Percentiles rank a stretch among this genome's conserved stretches.
These are phyloP conservation scores for Alternaria angustiovoidea DNA, from an alignment of 2,329 filamentous ascomycete genomes.

Conservation along the genomic window DNA sequence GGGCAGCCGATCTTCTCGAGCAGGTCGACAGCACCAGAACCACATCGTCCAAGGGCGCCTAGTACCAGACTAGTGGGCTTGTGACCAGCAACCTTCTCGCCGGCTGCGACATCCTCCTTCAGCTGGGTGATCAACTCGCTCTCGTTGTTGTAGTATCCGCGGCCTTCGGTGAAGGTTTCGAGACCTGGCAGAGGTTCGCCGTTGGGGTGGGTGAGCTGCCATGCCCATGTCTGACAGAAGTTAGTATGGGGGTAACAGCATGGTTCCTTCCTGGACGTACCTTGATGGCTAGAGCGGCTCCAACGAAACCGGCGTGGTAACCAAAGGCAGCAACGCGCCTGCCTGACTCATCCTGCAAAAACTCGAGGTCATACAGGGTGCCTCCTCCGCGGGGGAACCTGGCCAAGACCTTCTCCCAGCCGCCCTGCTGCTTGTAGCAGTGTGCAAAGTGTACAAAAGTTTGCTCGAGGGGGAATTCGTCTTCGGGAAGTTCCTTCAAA, in stretches of 20 bases:
- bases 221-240: constrained; percentile 74
- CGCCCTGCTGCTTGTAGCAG: constrained; percentile 54
- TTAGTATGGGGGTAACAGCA: constrained; percentile 7
- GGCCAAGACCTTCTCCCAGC: constrained; percentile 79
- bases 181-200: constrained; percentile 72
- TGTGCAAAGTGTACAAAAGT: constrained; percentile 54
- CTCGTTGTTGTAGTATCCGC: constrained; percentile 75
- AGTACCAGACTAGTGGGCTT: constrained; percentile 82
- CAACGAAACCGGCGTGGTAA: constrained; percentile 57
- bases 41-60: constrained; percentile 80
- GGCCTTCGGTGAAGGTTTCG: constrained; percentile 58
- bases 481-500: constrained; percentile 53
- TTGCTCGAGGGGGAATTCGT: constrained; percentile 49
- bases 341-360: constrained; percentile 76
- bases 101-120: constrained; percentile 73
- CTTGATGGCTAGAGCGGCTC: constrained; percentile 57
- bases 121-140: constrained; percentile 75
- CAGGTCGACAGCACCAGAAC: constrained; percentile 82
- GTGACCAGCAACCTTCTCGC: constrained; percentile 71
- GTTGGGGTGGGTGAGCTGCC: constrained; percentile 76
- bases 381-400: constrained; percentile 80
- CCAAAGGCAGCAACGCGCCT: constrained; percentile 76
- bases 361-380: constrained; percentile 85
- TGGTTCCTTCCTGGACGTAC: constrained; percentile 18
- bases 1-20: constrained; percentile 77